phyloP scores from a whole-genome alignment of 164 flowering plant genomes.

The Annona squamosa region DNA sequence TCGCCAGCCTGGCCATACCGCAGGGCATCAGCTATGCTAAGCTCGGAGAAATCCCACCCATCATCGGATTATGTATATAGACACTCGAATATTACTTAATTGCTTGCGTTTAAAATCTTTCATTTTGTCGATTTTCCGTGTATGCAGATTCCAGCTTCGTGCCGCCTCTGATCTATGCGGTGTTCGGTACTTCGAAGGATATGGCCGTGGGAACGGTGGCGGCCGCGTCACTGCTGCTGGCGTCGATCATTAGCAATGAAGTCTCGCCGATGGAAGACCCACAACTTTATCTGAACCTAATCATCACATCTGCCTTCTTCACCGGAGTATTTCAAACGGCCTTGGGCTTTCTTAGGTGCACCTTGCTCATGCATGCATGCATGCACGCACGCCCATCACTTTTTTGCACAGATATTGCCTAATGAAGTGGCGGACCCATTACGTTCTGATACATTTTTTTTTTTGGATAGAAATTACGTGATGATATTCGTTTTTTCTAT shows the following conservation, averaged over 20 bases:
- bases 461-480: too few relatives aligned
- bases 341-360: constrained; percentile 60
- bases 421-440: too few relatives aligned
- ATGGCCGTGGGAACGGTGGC: constrained; percentile 82
- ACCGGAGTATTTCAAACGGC: constrained; percentile 53
- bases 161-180: constrained; percentile 69
- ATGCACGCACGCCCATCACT: too few relatives aligned
- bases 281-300: constrained; percentile 43
- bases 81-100: background rate
- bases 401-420: too few relatives aligned
- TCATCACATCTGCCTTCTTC: constrained; percentile 64
- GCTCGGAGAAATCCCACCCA: constrained; percentile 49
- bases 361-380: too few relatives aligned
- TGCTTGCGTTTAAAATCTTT: background rate
- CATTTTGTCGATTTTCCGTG: background rate
- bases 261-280: constrained; percentile 33
- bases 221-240: constrained; percentile 54
- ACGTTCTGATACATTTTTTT: too few relatives aligned
- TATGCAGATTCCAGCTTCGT: constrained; percentile 79
- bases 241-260: constrained; percentile 27
- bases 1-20: constrained; percentile 70
- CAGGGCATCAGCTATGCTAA: constrained; percentile 79
- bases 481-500: too few relatives aligned
- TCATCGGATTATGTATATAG: constrained; percentile 60
- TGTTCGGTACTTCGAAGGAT: constrained; percentile 71